These are phyloP conservation scores for Syncephalastrum monosporum DNA, from an alignment of 371 early-diverging fungal species.

Conservation along the genomic window DNA sequence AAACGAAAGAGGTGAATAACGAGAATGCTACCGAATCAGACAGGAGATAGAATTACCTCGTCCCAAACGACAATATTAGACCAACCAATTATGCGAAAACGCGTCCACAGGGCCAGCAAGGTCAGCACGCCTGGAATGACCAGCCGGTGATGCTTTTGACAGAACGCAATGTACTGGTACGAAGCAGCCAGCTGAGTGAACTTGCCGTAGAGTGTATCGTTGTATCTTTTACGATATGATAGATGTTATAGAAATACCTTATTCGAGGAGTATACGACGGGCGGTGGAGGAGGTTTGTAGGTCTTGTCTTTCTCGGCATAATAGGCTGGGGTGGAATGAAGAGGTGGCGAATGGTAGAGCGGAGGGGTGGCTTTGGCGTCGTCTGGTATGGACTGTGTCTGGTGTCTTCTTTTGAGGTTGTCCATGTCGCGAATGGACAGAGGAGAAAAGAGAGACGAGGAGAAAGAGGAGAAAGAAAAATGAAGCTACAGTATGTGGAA, in stretches of 20 bases:
- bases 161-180: constrained; percentile 47
- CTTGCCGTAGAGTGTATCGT: constrained; percentile 31
- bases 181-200: constrained; percentile 44
- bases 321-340: constrained; percentile 8
- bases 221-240: neutral
- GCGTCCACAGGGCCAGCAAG: constrained; percentile 70
- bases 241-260: constrained; percentile 41
- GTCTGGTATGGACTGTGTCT: constrained; percentile 6
- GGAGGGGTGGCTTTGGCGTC: neutral
- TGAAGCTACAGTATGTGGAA: neutral
- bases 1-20: constrained; percentile 9
- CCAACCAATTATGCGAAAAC: constrained; percentile 77
- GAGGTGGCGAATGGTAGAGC: neutral
- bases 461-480: constrained; percentile 10
- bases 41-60: constrained; percentile 39
- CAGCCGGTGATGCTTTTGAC: constrained; percentile 49
- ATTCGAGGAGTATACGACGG: constrained; percentile 29
- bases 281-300: constrained; percentile 7
- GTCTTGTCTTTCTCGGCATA: constrained; percentile 23
- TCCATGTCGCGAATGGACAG: constrained; percentile 19
- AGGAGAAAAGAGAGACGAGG: constrained; percentile 1
- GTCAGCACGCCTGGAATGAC: constrained; percentile 62
- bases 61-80: constrained; percentile 84
- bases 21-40: too few relatives aligned
- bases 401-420: constrained; percentile 42